A percentile compares a stretch with the other conserved stretches of the same genome.
These are phyloP conservation scores for Hygrophoropsis aurantiaca DNA, from an alignment of 768 basidiomycete genomes.

Conservation along the genomic window DNA sequence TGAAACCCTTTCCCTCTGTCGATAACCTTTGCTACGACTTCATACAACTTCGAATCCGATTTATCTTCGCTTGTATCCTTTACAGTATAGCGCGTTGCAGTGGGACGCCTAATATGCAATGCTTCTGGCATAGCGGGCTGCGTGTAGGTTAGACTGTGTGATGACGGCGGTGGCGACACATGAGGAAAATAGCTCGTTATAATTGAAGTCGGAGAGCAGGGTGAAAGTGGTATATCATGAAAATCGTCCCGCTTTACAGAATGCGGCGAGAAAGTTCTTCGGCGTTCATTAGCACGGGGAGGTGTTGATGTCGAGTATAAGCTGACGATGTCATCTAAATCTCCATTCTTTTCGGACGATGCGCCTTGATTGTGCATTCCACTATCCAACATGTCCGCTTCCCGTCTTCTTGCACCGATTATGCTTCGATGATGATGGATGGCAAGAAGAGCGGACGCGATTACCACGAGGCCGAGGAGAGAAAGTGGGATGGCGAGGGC, in stretches of 20 bases:
- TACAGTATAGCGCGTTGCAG: too few relatives aligned
- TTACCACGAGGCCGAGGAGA: conserved; percentile 27
- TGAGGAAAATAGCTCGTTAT: conserved; percentile 1
- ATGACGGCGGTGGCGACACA: too few relatives aligned
- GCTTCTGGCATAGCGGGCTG: too few relatives aligned
- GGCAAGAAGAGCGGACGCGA: not conserved
- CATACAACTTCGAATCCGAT: too few relatives aligned
- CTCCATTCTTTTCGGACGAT: not conserved
- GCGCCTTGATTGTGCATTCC: not conserved
- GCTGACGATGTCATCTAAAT: not conserved
- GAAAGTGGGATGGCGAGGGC: conserved; percentile 37
- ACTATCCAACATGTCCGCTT: not conserved
- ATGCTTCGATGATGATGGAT: not conserved
- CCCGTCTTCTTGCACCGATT: not conserved
- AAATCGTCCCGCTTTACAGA: not conserved
- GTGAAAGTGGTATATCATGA: not conserved
- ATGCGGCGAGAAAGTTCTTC: not conserved
- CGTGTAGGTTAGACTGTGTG: too few relatives aligned
- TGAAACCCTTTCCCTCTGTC: too few relatives aligned
- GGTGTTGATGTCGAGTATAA: not conserved
- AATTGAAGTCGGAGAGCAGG: not conserved
- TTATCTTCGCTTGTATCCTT: too few relatives aligned
- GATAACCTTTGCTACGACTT: too few relatives aligned
- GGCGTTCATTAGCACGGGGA: not conserved
- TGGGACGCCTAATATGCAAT: too few relatives aligned